These are phyloP conservation scores for Leishmania mexicana DNA, from an alignment of 208 protist species.

Conservation along the genomic window DNA sequence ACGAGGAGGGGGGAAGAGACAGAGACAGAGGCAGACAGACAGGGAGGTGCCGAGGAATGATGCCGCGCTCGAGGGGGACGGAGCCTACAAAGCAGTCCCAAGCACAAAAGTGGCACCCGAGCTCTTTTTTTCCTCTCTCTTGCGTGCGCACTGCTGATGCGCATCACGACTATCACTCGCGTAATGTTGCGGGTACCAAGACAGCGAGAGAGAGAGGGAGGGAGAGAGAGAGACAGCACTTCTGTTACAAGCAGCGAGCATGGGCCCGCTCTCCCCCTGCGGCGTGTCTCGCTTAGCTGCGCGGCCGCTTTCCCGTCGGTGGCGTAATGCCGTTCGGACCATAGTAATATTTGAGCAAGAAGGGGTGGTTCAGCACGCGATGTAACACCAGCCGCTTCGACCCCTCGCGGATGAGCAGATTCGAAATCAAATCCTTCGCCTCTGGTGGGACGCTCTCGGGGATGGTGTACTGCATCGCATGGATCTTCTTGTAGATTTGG, in stretches of 20 bases:
- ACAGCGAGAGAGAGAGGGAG: neutral
- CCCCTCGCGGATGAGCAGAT: slow-evolving; percentile 74
- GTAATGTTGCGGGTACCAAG: neutral
- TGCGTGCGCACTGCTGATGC: neutral
- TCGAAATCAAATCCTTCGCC: slow-evolving; percentile 90
- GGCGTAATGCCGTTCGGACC: slow-evolving; percentile 78
- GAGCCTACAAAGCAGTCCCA: neutral
- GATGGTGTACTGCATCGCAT: slow-evolving; percentile 88
- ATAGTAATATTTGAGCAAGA: slow-evolving; percentile 93
- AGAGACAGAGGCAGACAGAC: neutral
- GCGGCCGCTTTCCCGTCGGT: slow-evolving; percentile 72
- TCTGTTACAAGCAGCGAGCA: neutral
- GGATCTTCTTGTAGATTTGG: slow-evolving; percentile 93
- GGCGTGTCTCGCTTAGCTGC: slow-evolving; percentile 26
- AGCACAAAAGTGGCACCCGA: neutral
- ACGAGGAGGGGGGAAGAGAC: neutral
- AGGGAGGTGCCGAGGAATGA: neutral
- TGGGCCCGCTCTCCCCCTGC: neutral
- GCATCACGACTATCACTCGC: neutral
- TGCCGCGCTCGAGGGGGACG: neutral
- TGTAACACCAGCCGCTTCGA: slow-evolving; percentile 78
- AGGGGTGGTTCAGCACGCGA: slow-evolving; percentile 83
- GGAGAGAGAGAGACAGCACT: neutral
- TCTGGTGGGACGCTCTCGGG: slow-evolving; percentile 82
- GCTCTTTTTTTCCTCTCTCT: neutral